Percentiles rank a stretch among this genome's conserved stretches.
Conservation (phyloP, 1,139 yeast genomes). For the Geotrichum citri-aurantii region DNA sequence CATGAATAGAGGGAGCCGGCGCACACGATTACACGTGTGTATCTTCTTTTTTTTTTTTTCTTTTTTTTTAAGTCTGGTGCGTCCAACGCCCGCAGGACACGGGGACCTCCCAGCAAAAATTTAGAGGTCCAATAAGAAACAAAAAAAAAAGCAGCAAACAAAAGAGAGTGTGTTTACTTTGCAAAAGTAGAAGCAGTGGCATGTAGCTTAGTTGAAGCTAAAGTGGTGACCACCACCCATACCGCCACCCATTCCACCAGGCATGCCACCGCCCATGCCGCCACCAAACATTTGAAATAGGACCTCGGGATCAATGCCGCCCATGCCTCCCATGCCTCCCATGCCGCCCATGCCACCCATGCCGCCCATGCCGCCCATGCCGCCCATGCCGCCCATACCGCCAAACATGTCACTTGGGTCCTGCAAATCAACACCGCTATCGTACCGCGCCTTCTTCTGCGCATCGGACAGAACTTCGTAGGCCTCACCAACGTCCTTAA, state of each 20-base stretch:
- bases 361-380: slow-evolving; percentile 59
- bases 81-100: no score
- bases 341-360: slow-evolving; percentile 45
- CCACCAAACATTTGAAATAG: slow-evolving; percentile 33
- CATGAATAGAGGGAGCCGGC: no score
- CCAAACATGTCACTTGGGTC: slow-evolving; percentile 49
- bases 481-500: slow-evolving; percentile 86
- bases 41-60: no score
- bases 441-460: slow-evolving; percentile 84
- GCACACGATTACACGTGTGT: no score
- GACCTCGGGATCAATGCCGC: slow-evolving; percentile 34
- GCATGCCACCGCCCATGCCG: slow-evolving; percentile 24
- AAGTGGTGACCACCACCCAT: not conserved
- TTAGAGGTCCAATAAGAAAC: no score
- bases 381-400: slow-evolving; percentile 58
- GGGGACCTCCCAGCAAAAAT: no score
- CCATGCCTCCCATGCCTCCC: slow-evolving; percentile 22
- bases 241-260: slow-evolving; percentile 25
- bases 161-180: not conserved
- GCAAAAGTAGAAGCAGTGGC: no score
- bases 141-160: not conserved
- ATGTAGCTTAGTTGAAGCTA: not conserved
- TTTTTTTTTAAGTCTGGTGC: no score
- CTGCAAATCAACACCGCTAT: slow-evolving; percentile 57
- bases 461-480: slow-evolving; percentile 83